A percentile compares a stretch with the other conserved stretches of the same genome.
Conservation (phyloP, 441 rosid species). For the Gossypium gossypioides region DNA sequence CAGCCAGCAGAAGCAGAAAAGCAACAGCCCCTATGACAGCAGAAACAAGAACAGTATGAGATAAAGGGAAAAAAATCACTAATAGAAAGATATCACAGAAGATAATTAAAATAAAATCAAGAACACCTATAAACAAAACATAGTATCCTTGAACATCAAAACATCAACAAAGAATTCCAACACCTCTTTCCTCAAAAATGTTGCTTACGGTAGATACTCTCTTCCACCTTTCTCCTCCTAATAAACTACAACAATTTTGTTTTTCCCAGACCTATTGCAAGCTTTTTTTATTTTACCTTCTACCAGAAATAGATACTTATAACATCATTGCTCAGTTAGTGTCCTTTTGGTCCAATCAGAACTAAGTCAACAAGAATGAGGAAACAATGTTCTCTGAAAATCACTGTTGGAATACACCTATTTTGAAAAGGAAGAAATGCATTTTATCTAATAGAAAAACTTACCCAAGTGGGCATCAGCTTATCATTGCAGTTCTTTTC, state of each 20-base stretch:
- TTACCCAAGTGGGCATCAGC: neutral
- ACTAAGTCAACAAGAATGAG: neutral
- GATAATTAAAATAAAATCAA: neutral
- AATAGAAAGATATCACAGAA: neutral
- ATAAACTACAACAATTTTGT: neutral
- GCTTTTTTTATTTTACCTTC: neutral
- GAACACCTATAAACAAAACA: neutral
- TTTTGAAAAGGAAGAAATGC: neutral
- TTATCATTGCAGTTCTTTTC: neutral
- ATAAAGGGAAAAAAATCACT: neutral
- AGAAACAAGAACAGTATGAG: conserved; percentile 13
- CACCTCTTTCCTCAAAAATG: neutral
- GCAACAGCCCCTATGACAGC: conserved; percentile 82
- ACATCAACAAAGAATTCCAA: neutral
- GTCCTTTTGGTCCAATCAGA: neutral
- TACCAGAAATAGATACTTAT: neutral
- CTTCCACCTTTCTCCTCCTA: neutral
- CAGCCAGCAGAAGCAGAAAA: conserved; percentile 93
- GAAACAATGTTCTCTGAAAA: neutral
- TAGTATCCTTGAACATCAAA: neutral
- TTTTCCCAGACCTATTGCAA: neutral
- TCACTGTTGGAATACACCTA: neutral
- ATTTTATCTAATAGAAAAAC: neutral
- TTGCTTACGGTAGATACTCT: neutral
- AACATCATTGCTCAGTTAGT: neutral